Evolutionary conservation across 495 filamentous ascomycete species (phyloP).

Genomic region (Lindgomyces ingoldianus): DNA sequence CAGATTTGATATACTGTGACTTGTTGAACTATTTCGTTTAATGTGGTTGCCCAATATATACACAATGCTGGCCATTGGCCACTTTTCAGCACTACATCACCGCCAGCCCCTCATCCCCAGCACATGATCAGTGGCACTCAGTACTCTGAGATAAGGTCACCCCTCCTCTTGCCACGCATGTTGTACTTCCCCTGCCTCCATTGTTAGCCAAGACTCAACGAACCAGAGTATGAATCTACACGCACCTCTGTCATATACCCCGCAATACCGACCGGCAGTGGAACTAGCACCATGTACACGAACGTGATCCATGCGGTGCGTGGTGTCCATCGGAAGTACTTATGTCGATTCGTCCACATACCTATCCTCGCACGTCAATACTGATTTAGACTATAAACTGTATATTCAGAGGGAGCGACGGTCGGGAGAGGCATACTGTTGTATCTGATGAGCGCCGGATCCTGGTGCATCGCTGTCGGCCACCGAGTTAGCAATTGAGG

Average conservation of each 20-base stretch:
- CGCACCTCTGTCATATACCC: conserved; percentile 82
- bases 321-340: conserved; percentile 91
- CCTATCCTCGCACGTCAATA: conserved; percentile 52
- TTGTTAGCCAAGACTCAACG: not conserved
- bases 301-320: conserved; percentile 78
- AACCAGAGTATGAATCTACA: conserved; percentile 22
- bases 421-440: conserved; percentile 42
- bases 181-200: conserved; percentile 75
- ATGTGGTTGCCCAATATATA: not conserved
- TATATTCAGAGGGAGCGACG: not conserved
- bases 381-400: not conserved
- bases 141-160: conserved; percentile 75
- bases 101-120: not conserved
- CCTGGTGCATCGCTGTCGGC: conserved; percentile 42
- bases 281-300: conserved; percentile 70
- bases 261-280: conserved; percentile 65
- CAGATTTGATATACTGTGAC: too few relatives aligned
- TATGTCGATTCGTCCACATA: conserved; percentile 82
- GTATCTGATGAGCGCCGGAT: conserved; percentile 49
- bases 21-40: not conserved
- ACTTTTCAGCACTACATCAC: not conserved
- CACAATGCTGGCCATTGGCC: too few relatives aligned
- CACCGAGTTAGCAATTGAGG: conserved; percentile 27
- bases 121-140: too few relatives aligned
- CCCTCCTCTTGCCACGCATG: conserved; percentile 81